Evolutionary conservation across 2,329 filamentous ascomycete genomes (phyloP).

Genomic region (Alternaria tenuissima): DNA sequence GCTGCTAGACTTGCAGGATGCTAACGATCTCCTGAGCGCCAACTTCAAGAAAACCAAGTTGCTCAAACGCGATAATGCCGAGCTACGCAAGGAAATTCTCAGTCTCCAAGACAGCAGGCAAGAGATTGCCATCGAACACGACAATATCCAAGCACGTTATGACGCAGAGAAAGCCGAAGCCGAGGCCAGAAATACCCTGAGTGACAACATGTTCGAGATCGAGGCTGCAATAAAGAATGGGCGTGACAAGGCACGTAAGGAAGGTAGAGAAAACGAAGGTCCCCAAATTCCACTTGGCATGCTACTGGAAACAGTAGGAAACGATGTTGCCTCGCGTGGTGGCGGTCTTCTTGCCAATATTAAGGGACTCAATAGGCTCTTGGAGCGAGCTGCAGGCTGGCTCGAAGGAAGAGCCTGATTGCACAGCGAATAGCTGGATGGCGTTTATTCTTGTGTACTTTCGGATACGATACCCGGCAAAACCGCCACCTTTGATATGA

Average conservation of each 20-base stretch:
- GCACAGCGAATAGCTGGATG: conserved; percentile 1
- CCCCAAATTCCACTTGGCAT: conserved; percentile 44
- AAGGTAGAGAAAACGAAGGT: conserved; percentile 45
- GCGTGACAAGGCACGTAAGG: conserved; percentile 38
- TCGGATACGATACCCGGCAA: conserved; percentile 21
- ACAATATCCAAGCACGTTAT: conserved; percentile 54
- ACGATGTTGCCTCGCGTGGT: conserved; percentile 38
- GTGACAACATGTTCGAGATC: conserved; percentile 45
- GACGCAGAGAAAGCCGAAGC: conserved; percentile 35
- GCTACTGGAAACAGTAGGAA: conserved; percentile 39
- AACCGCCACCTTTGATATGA: conserved; percentile 10
- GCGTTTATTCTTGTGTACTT: conserved; percentile 11
- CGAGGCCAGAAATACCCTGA: conserved; percentile 40
- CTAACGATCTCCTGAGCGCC: conserved; percentile 60
- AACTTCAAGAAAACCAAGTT: conserved; percentile 56
- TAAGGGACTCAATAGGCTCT: conserved; percentile 43
- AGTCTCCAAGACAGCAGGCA: conserved; percentile 59
- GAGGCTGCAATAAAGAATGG: conserved; percentile 49
- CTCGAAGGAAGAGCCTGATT: conserved; percentile 45
- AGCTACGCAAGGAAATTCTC: conserved; percentile 58
- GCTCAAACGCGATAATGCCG: conserved; percentile 55
- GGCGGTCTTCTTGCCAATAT: conserved; percentile 45
- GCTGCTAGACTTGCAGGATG: conserved; percentile 61
- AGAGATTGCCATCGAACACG: conserved; percentile 59
- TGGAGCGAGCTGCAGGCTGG: conserved; percentile 47